Evolutionary conservation across 495 filamentous ascomycete species (phyloP).

Genomic region (Saxispiralis lemnorum): DNA sequence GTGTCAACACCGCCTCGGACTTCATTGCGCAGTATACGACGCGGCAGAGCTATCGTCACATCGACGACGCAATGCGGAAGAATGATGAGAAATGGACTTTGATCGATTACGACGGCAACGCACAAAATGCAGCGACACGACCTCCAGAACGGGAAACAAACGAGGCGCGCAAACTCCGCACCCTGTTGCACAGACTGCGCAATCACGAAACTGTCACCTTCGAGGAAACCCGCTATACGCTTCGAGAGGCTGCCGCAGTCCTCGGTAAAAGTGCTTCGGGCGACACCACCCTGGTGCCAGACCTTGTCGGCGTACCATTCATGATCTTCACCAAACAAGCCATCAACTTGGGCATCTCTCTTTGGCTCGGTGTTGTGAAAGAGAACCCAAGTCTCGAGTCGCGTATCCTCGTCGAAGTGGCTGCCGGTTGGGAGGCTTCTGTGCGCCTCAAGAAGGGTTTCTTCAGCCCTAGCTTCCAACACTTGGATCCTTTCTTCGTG

Average conservation of each 20-base stretch:
- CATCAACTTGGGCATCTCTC: constrained; percentile 83
- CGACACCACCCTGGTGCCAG: constrained; percentile 58
- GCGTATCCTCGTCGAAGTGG: constrained; percentile 64
- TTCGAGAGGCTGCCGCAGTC: constrained; percentile 67
- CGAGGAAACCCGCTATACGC: constrained; percentile 54
- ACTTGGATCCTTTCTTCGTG: constrained; percentile 71
- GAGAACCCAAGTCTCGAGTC: constrained; percentile 81
- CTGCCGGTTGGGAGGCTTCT: constrained; percentile 69
- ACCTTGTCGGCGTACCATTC: constrained; percentile 83
- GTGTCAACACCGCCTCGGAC: constrained; percentile 79
- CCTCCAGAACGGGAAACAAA: constrained; percentile 15
- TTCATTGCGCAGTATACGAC: constrained; percentile 96
- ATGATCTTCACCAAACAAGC: constrained; percentile 80
- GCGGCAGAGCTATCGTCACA: constrained; percentile 77
- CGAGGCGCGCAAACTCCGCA: constrained; percentile 37
- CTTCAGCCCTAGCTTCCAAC: constrained; percentile 58
- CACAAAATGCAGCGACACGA: not conserved
- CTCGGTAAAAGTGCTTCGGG: constrained; percentile 58
- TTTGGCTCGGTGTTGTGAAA: constrained; percentile 93
- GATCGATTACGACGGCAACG: constrained; percentile 29
- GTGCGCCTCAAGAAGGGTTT: constrained; percentile 58
- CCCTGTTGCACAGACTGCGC: constrained; percentile 50
- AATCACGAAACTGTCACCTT: constrained; percentile 50
- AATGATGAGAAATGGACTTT: constrained; percentile 43
- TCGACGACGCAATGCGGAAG: constrained; percentile 30